Base-by-base conservation (phyloP, 2,329 filamentous ascomycete species). In the Fusarium pseudocircinatum region DNA sequence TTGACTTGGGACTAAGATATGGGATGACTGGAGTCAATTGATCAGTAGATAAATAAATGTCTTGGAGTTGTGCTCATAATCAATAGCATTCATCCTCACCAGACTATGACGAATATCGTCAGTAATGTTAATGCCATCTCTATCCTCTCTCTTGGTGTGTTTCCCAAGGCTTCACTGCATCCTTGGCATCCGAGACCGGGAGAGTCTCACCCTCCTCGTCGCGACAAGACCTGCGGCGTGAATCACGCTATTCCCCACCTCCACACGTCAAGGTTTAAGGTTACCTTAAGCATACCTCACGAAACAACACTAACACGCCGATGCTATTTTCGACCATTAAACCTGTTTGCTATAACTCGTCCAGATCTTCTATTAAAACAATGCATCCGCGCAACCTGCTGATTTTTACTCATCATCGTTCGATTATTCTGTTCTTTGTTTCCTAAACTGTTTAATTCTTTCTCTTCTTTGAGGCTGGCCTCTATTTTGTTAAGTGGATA, bases 351-450 rank as follows among this genome's bases (percentile, higher is more conserved):
- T 61, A 57, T 56, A 42, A 15, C 30, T 3, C 18, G 3, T 1
- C 32, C 43, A 13, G 22, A 28, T 40, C 20, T 32, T 39, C 7
- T 70, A 70, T 69, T 70, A 70, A 70, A 70, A 43, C 67, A 65
- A 47, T 43, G 22, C 18, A 10, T 32, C 20, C 60, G 32, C 30
- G 39, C 34, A 66, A 70, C 47, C 67, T 70, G 28, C 60, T 66
- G 66, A 70, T 70, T 70, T 44, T 65, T 66, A 12, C 18, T 43
- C 26, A 70, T 70, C 56, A 70, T 70, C 66, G 47, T 70, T 70
- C 66, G 67, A 66, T 66, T 70, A 40, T 70, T 65, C 46, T 36
- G 40, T 56, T 53, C 50, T 46, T 56, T 44, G 26, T 36, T 47
- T 54, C 37, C 37, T 34, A 37, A 22, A n/a, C 34, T 32, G 49